Base-by-base conservation (phyloP, 1,139 yeast species). In the Neolecta irregularis region DNA sequence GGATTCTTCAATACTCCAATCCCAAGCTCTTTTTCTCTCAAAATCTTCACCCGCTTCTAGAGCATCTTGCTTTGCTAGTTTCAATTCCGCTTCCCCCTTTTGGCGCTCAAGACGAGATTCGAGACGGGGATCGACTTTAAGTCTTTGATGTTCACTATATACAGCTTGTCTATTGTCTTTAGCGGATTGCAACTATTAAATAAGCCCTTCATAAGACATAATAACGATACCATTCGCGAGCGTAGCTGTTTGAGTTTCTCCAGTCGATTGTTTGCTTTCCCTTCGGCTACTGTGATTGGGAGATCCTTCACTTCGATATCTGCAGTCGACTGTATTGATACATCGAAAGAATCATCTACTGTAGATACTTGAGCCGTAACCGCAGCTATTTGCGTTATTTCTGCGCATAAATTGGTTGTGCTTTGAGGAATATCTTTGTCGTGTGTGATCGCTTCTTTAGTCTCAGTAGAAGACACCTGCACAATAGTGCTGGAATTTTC, bases 1-100 rank as follows among this genome's bases (percentile, higher is more conserved):
- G 37, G 72, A 66, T 37, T 80, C 79, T 39, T 70, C 74, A 2
- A 77, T 65, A 0, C 80, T 66, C 59, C 77, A 79, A 34, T 66
- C 68, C 62, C 77, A 57, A 4, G 68, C 66, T 34, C 65, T 58
- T 32, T 56, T 47, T 12, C 70, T 52, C 17, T 62, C 64, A 41
- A 52, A 56, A 33, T 61, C 62, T 18, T 57, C 60, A 1, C 64
- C 66, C 2, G 46, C 53, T 11, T 57, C 60, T 17, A 52, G 53
- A 1, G 58, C 54, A 23, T 63, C 66, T 6, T 53, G 39, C 41
- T 54, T 53, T 3, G 57, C 59, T 5, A 64, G 55, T 42, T 64
- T 68, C n/a, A 56, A 48, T 32, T 53, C 53, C 2, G 62, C 64
- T 22, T 49, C 48, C 20, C 48, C 54, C 36, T 55, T 55, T 30